Conservation (phyloP, 2,329 filamentous ascomycete species). For the Capronia coronata region DNA sequence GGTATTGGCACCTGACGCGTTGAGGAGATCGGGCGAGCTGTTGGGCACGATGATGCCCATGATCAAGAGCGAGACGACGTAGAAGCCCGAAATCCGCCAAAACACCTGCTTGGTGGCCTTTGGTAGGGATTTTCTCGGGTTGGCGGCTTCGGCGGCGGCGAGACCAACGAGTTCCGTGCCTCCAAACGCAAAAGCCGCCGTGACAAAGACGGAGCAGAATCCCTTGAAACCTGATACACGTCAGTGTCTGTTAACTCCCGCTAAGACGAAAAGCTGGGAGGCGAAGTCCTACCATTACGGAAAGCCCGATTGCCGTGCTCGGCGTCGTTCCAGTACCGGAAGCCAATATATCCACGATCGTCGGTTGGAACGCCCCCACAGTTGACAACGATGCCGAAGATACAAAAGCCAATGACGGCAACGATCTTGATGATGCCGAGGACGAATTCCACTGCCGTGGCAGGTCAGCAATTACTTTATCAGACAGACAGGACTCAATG, state of each 20-base stretch:
- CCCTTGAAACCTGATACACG: constrained; percentile 49
- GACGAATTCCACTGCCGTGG: constrained; percentile 62
- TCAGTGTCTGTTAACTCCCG: not conserved
- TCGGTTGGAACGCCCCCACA: constrained; percentile 65
- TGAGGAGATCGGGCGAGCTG: constrained; percentile 54
- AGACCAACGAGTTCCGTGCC: constrained; percentile 59
- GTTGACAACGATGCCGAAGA: constrained; percentile 80
- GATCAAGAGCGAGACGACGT: constrained; percentile 72
- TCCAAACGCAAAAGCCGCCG: constrained; percentile 56
- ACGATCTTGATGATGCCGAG: constrained; percentile 81
- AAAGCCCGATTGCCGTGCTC: constrained; percentile 46
- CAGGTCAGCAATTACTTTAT: not conserved
- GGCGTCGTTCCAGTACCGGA: constrained; percentile 57
- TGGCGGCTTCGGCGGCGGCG: constrained; percentile 53
- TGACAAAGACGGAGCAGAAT: constrained; percentile 59
- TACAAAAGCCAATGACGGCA: constrained; percentile 80
- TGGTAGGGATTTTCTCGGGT: constrained; percentile 64
- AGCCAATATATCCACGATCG: constrained; percentile 66
- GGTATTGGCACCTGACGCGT: constrained; percentile 56
- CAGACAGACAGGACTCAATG: not conserved
- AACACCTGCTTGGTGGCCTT: constrained; percentile 86
- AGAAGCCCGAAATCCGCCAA: constrained; percentile 89
- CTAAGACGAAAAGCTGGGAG: no score
- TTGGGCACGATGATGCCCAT: constrained; percentile 79
- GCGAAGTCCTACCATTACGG: constrained; percentile 57